Conservation (phyloP, 495 filamentous ascomycete genomes). For the Neurospora cerealis region DNA sequence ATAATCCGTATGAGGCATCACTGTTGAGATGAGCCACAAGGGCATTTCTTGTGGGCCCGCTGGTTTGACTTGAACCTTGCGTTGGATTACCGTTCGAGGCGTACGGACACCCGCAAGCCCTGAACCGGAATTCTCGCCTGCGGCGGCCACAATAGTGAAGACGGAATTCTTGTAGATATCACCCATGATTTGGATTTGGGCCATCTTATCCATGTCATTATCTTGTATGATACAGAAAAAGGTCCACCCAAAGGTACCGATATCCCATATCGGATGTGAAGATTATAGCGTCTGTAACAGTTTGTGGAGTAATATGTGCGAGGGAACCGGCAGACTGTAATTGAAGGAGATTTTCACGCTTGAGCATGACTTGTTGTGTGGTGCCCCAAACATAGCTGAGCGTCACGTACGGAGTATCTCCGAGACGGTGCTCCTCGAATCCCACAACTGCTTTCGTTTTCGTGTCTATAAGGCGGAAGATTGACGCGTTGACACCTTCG, state of each 20-base stretch:
- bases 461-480: not conserved
- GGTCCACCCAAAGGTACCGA: constrained; percentile 27
- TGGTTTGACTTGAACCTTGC: not conserved
- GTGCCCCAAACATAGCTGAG: constrained; percentile 20
- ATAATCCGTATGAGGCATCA: no score
- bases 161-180: constrained; percentile 23
- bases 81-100: not conserved
- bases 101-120: not conserved
- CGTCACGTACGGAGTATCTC: not conserved
- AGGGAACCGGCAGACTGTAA: constrained; percentile 1
- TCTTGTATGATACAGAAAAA: constrained; percentile 31
- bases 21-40: not conserved
- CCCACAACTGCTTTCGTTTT: not conserved
- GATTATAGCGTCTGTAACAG: constrained; percentile 18
- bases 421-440: not conserved
- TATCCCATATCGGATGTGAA: constrained; percentile 11
- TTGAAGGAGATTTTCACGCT: not conserved
- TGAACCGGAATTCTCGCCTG: not conserved
- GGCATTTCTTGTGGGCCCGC: not conserved
- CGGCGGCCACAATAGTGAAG: constrained; percentile 25
- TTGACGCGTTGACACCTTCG: not conserved
- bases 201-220: constrained; percentile 12
- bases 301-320: constrained; percentile 4
- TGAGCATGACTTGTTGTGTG: constrained; percentile 1
- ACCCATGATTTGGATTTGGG: constrained; percentile 23